phyloP scores from a whole-genome alignment of 441 rosid species.

The Brassica balearica region DNA sequence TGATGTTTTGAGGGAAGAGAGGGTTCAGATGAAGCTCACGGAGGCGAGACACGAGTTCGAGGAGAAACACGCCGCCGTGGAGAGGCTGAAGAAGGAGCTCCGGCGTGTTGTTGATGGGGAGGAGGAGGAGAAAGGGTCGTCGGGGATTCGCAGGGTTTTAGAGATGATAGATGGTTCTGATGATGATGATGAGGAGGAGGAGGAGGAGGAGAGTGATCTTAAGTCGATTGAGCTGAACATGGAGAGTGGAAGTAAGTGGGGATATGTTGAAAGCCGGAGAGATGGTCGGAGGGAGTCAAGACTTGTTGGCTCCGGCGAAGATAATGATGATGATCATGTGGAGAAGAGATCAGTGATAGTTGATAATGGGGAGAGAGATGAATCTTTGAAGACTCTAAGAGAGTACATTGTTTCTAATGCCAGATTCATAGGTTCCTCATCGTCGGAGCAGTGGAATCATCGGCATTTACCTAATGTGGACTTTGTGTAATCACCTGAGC shows the following conservation, averaged over 20 bases:
- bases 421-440: constrained; percentile 36
- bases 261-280: constrained; percentile 47
- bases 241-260: constrained; percentile 87
- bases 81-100: constrained; percentile 65
- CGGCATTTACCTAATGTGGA: constrained; percentile 32
- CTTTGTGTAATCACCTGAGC: constrained; percentile 40
- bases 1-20: constrained; percentile 87
- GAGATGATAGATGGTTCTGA: constrained; percentile 60
- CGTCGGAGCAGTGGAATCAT: constrained; percentile 42
- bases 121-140: constrained; percentile 39
- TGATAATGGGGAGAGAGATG: constrained; percentile 56
- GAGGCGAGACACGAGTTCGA: constrained; percentile 86
- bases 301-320: constrained; percentile 39
- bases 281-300: background rate
- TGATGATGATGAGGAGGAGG: constrained; percentile 43
- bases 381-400: constrained; percentile 55
- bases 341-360: constrained; percentile 49
- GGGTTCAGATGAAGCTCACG: constrained; percentile 93
- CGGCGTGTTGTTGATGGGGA: constrained; percentile 51
- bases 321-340: constrained; percentile 49
- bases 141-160: constrained; percentile 56
- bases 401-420: constrained; percentile 58
- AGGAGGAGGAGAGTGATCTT: constrained; percentile 66
- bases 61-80: constrained; percentile 83
- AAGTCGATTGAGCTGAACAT: constrained; percentile 91